Base-by-base conservation (phyloP, 257 asterid genomes). In the Nicotiana knightiana region DNA sequence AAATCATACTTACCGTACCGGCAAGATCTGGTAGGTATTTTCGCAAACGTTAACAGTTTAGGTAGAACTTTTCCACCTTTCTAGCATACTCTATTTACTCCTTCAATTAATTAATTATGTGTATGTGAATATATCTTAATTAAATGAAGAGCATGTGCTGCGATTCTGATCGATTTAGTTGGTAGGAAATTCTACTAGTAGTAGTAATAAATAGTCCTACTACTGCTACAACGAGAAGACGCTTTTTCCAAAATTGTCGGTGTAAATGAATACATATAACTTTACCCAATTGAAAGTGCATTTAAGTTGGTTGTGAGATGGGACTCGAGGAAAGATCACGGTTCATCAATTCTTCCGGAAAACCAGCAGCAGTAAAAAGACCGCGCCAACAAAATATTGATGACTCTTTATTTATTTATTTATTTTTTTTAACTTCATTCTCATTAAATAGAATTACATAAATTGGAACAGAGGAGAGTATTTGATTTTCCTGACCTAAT, bases 1-100 rank as follows among this genome's bases (percentile, higher is more conserved):
- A 94, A 91, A 91, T 91, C 98, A 81, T 94, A 89, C 84, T 76
- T 94, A 54, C 98, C 98, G 8, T 92, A 94, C 90, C 86, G 91
- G 85, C 90, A 82, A 89, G 93, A 86, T 70, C 89, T 92, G 48
- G 88, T 94, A 3, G 97, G 98, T n/a, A 86, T 92, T 77, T 92
- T 94, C 83, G 89, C 90, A 0, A 91, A 86, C 65, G 94, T 57
- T 80, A 89, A 88, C 85, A 86, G 83, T 54, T 70, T 87, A n/a
- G 82, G 89, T 82, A 85, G 88, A 87, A 86, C 83, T 32, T 85
- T 80, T 51, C 85, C 90, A 37, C 87, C 83, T 57, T 86, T 83
- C 80, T 90, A 89, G 87, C 61, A 39, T 12, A 16, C 53, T 5
- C 28, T 61, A 37, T 73, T n/a, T 13, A 12, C 26, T 71, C 13